Evolutionary conservation across 1,139 yeast genomes (phyloP), one percentile per base, ranked within the genome.

Genomic region (Blastobotrys buckinghamii): DNA sequence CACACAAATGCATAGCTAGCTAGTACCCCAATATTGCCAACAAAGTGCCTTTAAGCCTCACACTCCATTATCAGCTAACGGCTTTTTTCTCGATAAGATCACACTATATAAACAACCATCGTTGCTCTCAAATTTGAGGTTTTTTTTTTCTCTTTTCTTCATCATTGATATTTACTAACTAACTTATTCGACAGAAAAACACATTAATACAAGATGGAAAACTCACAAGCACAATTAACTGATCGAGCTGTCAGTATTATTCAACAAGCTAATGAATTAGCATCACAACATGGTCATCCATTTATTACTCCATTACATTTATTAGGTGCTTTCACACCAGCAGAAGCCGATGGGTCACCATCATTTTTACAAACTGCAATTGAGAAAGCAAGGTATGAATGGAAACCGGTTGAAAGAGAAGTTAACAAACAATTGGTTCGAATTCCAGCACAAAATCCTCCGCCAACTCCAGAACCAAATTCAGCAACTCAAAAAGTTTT

Each of bases 311-410:
- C 98, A 20, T 68, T 90, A 53, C 99, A 92, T 68, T 70, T 92
- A 54, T 73, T 92, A 56, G 97, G 96, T 17, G 97, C 97, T 16
- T 84, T 92, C 83, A 84, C 88, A 27, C 85, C 89, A 38, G 81
- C 81, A 44, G 79, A 76, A 30, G 83, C 78, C 49, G 94, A 84
- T 58, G 84, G 82, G 36, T 72, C 84, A 2, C 76, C 82, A 6
- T 72, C 79, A 36, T 92, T 89, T 66, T 71, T 92, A 53, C 85
- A 88, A 64, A 85, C 96, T n/a, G 73, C 92, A 47, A 71, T 87
- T 29, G 95, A 89, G 60, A 86, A 84, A 65, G 95, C 90, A 8
- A 77, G 97, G 53, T 89, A 81, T 62, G 97, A 94, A 58, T 90
- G 94, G 83, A 80, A 81, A 27, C 71, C 75, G 6, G 81, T 92